Percentiles rank a stretch among this genome's conserved stretches.
Conservation (phyloP, 148 eudicot species). For the Selenicereus undatus region DNA sequence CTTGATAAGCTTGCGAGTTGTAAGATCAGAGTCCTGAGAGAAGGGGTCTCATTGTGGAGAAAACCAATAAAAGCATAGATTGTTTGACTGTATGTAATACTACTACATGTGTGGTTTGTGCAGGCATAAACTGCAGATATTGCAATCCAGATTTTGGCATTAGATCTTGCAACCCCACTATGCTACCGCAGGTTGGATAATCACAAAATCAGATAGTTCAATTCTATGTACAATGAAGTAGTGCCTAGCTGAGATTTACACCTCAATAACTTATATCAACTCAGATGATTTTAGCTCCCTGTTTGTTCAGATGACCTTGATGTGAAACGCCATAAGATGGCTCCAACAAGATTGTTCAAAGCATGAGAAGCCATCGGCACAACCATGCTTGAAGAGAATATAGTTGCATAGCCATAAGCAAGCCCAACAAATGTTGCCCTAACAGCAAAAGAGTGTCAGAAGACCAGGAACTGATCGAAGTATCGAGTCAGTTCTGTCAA, state of each 20-base stretch:
- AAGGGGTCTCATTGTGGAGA: no score
- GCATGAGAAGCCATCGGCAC: conserved; percentile 94
- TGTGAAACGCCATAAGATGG: conserved; percentile 68
- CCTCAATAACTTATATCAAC: background rate
- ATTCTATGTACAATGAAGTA: background rate
- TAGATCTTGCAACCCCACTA: background rate
- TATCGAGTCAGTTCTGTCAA: background rate
- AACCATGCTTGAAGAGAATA: conserved; percentile 60
- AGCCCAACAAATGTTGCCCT: conserved; percentile 93
- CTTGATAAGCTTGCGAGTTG: no score
- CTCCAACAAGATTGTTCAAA: conserved; percentile 76
- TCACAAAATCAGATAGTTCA: background rate
- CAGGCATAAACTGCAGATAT: background rate
- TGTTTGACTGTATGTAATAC: no score
- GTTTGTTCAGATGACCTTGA: conserved; percentile 39
- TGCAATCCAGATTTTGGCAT: background rate
- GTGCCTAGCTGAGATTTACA: background rate
- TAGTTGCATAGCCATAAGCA: conserved; percentile 71
- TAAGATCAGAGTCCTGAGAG: no score
- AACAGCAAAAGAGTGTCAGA: background rate
- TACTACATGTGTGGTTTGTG: background rate
- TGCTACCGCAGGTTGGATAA: background rate
- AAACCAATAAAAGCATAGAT: no score
- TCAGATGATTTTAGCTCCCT: conserved; percentile 9
- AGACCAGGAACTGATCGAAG: background rate